Conservation (phyloP, 2,329 filamentous ascomycete genomes). For the Escovopsis weberi region DNA sequence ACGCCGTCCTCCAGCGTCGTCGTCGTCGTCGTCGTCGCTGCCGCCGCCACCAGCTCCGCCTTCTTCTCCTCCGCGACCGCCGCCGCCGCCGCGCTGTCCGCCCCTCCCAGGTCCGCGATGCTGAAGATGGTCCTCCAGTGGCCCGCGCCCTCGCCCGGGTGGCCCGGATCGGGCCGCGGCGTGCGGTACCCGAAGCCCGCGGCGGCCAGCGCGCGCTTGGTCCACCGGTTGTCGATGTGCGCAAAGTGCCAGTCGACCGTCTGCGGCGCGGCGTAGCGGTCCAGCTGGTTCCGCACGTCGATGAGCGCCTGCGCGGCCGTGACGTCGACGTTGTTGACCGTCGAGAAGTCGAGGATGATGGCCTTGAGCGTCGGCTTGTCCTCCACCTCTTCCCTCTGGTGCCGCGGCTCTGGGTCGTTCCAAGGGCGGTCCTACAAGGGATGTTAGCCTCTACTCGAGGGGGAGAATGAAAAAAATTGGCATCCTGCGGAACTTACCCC, state of each 20-base stretch:
- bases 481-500: constrained; percentile 22
- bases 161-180: constrained; percentile 12
- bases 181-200: constrained; percentile 36
- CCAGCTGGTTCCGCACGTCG: constrained; percentile 38
- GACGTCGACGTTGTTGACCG: constrained; percentile 41
- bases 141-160: constrained; percentile 10
- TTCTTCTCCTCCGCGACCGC: constrained; percentile 51
- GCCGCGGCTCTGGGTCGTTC: constrained; percentile 36
- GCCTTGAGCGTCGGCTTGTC: constrained; percentile 36
- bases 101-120: constrained; percentile 72
- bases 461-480: background rate
- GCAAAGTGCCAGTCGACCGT: constrained; percentile 37
- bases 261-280: constrained; percentile 32
- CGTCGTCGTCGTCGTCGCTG: constrained; percentile 24
- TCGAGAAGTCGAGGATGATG: constrained; percentile 40
- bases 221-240: constrained; percentile 38
- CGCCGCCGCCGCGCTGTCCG: constrained; percentile 40
- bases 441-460: constrained; percentile 4
- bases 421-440: constrained; percentile 34
- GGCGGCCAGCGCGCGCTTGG: constrained; percentile 37
- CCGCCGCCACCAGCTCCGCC: constrained; percentile 8
- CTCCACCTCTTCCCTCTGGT: constrained; percentile 17
- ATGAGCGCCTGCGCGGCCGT: constrained; percentile 39
- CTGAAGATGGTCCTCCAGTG: constrained; percentile 70
- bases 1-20: constrained; percentile 15